Percentiles rank a stretch among this genome's conserved stretches.
These are phyloP conservation scores for Auricularia cornea DNA, from an alignment of 768 basidiomycete genomes.

Conservation along the genomic window DNA sequence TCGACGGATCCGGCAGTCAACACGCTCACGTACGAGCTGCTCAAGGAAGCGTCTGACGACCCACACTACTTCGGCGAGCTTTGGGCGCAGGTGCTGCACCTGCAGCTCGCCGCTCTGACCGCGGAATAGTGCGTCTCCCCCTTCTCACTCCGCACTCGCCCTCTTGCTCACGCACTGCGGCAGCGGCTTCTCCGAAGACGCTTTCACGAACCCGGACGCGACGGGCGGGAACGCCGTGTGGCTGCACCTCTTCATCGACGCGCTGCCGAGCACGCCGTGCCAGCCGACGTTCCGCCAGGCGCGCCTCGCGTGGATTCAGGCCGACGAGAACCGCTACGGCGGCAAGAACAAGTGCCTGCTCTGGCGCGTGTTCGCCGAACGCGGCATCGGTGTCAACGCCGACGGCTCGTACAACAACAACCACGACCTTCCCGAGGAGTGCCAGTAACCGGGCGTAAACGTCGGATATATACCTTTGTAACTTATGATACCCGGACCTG, in stretches of 20 bases:
- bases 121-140: constrained; percentile 4
- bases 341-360: constrained; percentile 39
- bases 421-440: not conserved
- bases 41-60: constrained; percentile 31
- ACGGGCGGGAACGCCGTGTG: constrained; percentile 20
- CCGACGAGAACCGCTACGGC: constrained; percentile 38
- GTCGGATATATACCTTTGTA: too few species aligned
- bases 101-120: constrained; percentile 24
- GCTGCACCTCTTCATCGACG: constrained; percentile 43
- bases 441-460: not conserved
- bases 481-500: too few species aligned
- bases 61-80: constrained; percentile 43
- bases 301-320: constrained; percentile 45
- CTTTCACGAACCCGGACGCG: not conserved
- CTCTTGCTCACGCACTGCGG: constrained; percentile 11
- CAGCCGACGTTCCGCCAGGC: constrained; percentile 41
- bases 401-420: constrained; percentile 23
- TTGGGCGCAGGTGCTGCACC: constrained; percentile 38
- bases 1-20: constrained; percentile 20
- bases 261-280: constrained; percentile 37
- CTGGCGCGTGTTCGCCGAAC: constrained; percentile 38
- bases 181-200: constrained; percentile 13
- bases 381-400: constrained; percentile 38
- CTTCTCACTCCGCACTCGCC: not conserved
- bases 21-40: constrained; percentile 34